Evolutionary conservation across 345 rosid species (phyloP), one percentile per base, ranked within the genome.

Genomic region (Gynandropsis gynandra): DNA sequence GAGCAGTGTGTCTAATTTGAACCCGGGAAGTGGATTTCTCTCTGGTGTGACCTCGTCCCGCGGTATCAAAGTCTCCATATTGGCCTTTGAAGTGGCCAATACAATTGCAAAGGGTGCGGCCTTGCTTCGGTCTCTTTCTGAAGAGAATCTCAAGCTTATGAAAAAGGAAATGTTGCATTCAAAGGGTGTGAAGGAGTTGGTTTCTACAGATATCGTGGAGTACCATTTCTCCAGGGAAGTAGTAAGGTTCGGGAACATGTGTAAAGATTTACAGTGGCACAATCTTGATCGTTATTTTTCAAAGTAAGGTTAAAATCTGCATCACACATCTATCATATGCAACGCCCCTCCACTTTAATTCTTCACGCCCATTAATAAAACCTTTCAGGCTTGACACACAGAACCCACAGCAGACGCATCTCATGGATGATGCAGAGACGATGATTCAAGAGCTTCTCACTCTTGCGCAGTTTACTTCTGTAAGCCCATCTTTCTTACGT

Each of bases 81-180:
- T 84, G 61, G 83, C 95, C 31, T 92, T 87, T 56, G 96, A 92
- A 81, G 95, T 92, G 5, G 96, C 98, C 10, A 92, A 92, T 54
- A 92, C 98, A 5, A 75, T 87, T 62, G 63, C 80, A 16, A 92
- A 85, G 76, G 96, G 86, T 21, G 78, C 76, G 54, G 75, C 63
- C 40, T 74, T 92, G 68, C 61, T 84, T 57, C 77, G 77, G 34
- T 80, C 96, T 66, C 76, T 92, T 36, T 82, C 89, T 1, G 76
- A 75, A 50, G 75, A 82, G 63, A 66, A 75, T 59, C 68, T 92
- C 11, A 66, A 63, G 64, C 65, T 72, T 50, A 66, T 87, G 67
- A 82, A 76, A 56, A 73, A 77, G 29, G 93, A 92, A 45, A 65
- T 79, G 65, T 39, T 85, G 9, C 71, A 62, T 54, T 87, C 95